A percentile compares a stretch with the other conserved stretches of the same genome.
phyloP scores from a whole-genome alignment of 805 yeast species.

The Hemisphaericaspora nanyangensis region DNA sequence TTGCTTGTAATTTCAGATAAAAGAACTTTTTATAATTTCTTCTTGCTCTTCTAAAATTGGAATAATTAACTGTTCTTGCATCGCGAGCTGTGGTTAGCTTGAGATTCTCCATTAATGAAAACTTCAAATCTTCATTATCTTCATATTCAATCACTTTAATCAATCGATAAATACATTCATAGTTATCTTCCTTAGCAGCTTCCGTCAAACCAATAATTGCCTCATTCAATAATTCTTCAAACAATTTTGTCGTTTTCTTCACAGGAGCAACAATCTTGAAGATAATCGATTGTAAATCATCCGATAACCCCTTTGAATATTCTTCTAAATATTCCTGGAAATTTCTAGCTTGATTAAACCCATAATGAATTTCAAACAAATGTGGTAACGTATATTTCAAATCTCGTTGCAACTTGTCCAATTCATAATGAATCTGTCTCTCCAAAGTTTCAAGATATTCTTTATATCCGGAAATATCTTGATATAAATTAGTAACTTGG shows the following conservation, averaged over 20 bases:
- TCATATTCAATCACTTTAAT: slow-evolving; percentile 80
- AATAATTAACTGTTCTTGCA: slow-evolving; percentile 21
- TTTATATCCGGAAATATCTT: slow-evolving; percentile 56
- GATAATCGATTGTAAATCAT: slow-evolving; percentile 69
- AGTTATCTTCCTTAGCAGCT: slow-evolving; percentile 64
- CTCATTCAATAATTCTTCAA: slow-evolving; percentile 60
- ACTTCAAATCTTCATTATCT: slow-evolving; percentile 69
- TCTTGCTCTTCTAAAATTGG: slow-evolving; percentile 30
- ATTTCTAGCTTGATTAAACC: slow-evolving; percentile 67
- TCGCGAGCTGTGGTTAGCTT: slow-evolving; percentile 17
- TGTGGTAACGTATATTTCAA: slow-evolving; percentile 46
- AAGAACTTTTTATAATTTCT: slow-evolving; percentile 65
- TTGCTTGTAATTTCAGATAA: slow-evolving; percentile 51
- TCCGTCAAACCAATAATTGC: slow-evolving; percentile 72
- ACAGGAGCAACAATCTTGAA: slow-evolving; percentile 51
- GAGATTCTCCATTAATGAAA: slow-evolving; percentile 26
- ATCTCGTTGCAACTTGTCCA: slow-evolving; percentile 29
- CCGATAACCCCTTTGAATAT: slow-evolving; percentile 46
- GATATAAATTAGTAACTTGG: slow-evolving; percentile 62
- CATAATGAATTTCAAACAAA: slow-evolving; percentile 64
- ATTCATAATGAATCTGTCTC: slow-evolving; percentile 45
- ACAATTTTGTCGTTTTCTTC: slow-evolving; percentile 46
- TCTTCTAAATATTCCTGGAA: slow-evolving; percentile 68
- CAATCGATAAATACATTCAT: slow-evolving; percentile 62
- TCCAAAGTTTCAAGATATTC: slow-evolving; percentile 49